Evolutionary conservation across 495 filamentous ascomycete genomes (phyloP).

Genomic region (Neurospora sp.): DNA sequence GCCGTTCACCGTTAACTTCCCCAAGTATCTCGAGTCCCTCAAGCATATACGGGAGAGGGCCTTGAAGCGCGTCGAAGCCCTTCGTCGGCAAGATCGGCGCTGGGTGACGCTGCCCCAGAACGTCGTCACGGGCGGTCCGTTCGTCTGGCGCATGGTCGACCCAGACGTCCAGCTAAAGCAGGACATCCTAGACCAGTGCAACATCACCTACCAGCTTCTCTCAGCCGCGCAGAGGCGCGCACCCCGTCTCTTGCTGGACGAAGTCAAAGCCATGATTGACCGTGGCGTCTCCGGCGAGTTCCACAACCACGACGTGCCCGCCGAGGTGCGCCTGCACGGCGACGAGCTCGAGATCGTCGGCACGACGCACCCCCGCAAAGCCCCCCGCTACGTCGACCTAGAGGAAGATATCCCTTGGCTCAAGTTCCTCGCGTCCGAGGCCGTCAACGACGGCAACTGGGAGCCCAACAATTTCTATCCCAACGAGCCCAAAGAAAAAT

Average conservation of each 20-base stretch:
- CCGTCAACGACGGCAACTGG: constrained; percentile 13
- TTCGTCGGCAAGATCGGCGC: not conserved
- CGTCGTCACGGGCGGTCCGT: constrained; percentile 8
- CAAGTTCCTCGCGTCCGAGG: constrained; percentile 9
- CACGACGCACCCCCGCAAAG: not conserved
- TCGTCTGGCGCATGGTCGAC: constrained; percentile 8
- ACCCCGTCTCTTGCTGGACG: constrained; percentile 3
- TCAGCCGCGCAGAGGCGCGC: not conserved
- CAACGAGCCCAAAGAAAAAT: constrained; percentile 7
- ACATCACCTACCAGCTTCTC: constrained; percentile 5
- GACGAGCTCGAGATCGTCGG: not conserved
- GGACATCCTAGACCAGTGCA: constrained; percentile 7
- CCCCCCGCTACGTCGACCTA: not conserved
- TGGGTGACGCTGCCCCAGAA: constrained; percentile 10
- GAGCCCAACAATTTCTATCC: not conserved
- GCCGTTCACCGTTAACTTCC: constrained; percentile 5
- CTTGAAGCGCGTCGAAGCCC: not conserved
- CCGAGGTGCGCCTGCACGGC: not conserved
- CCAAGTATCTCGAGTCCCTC: not conserved
- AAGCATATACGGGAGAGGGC: constrained; percentile 1
- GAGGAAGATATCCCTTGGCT: constrained; percentile 16
- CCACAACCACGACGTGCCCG: not conserved
- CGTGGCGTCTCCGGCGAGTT: not conserved
- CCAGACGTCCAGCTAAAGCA: not conserved
- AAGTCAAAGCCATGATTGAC: not conserved